Percentiles rank a stretch among this genome's conserved stretches.
Evolutionary conservation across 2,329 filamentous ascomycete species (phyloP).

Genomic region (Penicillium nordicum): DNA sequence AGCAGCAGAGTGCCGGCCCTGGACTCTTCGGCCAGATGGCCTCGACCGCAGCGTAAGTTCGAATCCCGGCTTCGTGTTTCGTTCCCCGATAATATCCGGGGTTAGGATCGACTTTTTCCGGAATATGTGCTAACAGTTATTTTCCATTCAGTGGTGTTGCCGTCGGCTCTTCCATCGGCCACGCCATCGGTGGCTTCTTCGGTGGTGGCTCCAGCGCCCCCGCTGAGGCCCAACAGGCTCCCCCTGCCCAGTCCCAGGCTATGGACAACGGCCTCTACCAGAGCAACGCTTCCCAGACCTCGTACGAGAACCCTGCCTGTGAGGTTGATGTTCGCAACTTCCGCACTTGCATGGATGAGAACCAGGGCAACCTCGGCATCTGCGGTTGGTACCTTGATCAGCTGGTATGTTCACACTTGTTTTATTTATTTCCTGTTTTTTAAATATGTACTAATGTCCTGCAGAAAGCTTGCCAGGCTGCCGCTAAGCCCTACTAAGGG

Average conservation of each 20-base stretch:
- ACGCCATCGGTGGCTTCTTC: conserved; percentile 89
- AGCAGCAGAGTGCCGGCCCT: conserved; percentile 60
- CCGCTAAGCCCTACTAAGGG: conserved; percentile 66
- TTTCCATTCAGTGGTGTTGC: conserved; percentile 75
- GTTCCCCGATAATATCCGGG: conserved; percentile 12
- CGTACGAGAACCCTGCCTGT: conserved; percentile 61
- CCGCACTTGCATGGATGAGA: conserved; percentile 94
- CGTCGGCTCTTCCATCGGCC: conserved; percentile 90
- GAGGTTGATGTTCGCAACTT: conserved; percentile 77
- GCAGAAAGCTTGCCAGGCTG: conserved; percentile 76
- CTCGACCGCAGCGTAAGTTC: conserved; percentile 88
- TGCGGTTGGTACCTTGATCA: conserved; percentile 99
- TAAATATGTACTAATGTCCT: conserved; percentile 28
- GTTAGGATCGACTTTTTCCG: background rate
- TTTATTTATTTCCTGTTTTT: background rate
- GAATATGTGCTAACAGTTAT: conserved; percentile 8
- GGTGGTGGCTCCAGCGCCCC: conserved; percentile 63
- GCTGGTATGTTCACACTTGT: conserved; percentile 51
- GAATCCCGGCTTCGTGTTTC: background rate
- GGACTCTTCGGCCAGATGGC: conserved; percentile 97
- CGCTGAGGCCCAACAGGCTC: conserved; percentile 50
- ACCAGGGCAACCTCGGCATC: conserved; percentile 89
- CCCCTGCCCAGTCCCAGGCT: conserved; percentile 54
- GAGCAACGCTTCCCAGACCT: conserved; percentile 49
- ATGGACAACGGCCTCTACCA: conserved; percentile 48